phyloP scores from a whole-genome alignment of 495 filamentous ascomycete species.

The Penicillium pulvis region DNA sequence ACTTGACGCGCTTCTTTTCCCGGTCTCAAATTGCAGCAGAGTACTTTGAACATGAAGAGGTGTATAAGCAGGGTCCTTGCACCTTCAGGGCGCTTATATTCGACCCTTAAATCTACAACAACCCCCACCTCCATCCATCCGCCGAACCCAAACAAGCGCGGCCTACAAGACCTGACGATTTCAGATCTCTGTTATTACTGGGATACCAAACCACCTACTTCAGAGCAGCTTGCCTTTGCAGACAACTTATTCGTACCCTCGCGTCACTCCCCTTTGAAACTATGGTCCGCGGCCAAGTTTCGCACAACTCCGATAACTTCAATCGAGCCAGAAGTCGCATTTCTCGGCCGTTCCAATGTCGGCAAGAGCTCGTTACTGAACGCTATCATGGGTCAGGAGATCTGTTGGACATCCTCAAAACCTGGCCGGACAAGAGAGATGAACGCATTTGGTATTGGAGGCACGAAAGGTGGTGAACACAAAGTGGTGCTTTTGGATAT shows the following conservation, averaged over 20 bases:
- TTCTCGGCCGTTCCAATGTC: constrained; percentile 85
- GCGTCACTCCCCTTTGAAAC: constrained; percentile 58
- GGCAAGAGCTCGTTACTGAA: constrained; percentile 91
- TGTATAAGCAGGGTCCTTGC: constrained; percentile 9
- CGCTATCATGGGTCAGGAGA: constrained; percentile 64
- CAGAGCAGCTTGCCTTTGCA: constrained; percentile 56
- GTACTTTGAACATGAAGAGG: constrained; percentile 6
- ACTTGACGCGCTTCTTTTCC: constrained; percentile 7
- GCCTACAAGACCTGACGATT: constrained; percentile 38
- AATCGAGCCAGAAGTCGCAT: constrained; percentile 60
- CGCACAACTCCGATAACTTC: constrained; percentile 55
- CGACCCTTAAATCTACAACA: constrained; percentile 3
- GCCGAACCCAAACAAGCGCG: constrained; percentile 26
- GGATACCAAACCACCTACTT: constrained; percentile 57
- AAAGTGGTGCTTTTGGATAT: constrained; percentile 76
- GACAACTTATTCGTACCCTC: constrained; percentile 61
- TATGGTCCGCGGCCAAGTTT: constrained; percentile 73
- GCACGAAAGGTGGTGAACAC: constrained; percentile 53
- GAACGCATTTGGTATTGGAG: constrained; percentile 81
- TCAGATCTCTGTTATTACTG: constrained; percentile 55
- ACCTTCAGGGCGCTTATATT: constrained; percentile 11
- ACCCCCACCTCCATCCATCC: constrained; percentile 14
- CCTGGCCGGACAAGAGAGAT: constrained; percentile 80
- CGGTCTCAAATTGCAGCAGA: not conserved
- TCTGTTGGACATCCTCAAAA: constrained; percentile 65